Percentiles rank a stretch among this genome's conserved stretches.
Evolutionary conservation across 2,329 filamentous ascomycete species (phyloP).

Genomic region (Venturia oleaginea): DNA sequence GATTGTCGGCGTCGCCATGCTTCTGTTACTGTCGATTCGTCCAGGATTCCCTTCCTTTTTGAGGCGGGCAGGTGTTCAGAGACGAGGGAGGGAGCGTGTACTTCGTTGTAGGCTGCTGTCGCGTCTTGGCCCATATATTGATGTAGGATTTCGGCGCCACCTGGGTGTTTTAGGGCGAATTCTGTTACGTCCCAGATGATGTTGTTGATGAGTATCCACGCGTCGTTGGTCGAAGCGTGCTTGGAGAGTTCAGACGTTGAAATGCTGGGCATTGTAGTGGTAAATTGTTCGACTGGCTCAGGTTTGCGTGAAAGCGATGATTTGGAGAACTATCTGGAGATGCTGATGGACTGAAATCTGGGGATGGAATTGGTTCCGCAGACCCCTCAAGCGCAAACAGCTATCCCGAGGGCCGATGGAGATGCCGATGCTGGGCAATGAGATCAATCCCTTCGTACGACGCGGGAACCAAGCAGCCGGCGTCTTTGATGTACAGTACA

Average conservation of each 20-base stretch:
- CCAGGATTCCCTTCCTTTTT: constrained; percentile 8
- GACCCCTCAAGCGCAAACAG: background rate
- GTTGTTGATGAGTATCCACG: constrained; percentile 12
- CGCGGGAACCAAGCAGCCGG: no score
- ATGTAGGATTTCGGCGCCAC: constrained; percentile 9
- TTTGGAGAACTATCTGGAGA: background rate
- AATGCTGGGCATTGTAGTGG: constrained; percentile 6
- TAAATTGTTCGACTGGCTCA: background rate
- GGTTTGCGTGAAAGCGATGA: background rate
- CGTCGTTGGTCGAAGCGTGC: constrained; percentile 6
- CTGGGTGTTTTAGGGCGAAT: constrained; percentile 14
- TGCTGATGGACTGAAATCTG: background rate
- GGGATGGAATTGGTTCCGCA: constrained; percentile 2
- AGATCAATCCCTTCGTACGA: no score
- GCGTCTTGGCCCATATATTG: constrained; percentile 14
- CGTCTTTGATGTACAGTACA: no score
- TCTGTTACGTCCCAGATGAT: constrained; percentile 15
- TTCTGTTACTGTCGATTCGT: constrained; percentile 7
- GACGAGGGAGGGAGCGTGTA: constrained; percentile 13
- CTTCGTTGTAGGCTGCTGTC: constrained; percentile 13
- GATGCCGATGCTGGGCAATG: background rate
- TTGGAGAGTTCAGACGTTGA: constrained; percentile 1
- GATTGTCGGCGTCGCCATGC: constrained; percentile 11
- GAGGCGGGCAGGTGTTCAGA: constrained; percentile 1
- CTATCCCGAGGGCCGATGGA: background rate